Base-by-base conservation (phyloP, 768 basidiomycete species). In the Scleroderma citrinum region DNA sequence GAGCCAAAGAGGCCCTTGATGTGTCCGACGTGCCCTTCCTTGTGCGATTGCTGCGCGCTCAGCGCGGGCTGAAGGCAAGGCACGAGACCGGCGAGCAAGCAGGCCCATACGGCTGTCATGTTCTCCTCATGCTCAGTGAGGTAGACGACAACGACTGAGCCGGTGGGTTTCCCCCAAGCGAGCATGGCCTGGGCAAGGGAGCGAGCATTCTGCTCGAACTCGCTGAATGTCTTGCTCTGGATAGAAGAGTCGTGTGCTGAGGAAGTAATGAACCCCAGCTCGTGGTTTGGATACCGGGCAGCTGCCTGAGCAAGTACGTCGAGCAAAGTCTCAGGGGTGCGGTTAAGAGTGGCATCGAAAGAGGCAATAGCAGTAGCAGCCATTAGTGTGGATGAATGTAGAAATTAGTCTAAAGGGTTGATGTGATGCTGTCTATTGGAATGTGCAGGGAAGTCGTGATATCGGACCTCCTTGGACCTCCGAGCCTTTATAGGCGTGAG, bases 111-210 rank as follows among this genome's bases (percentile, higher is more conserved):
- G 3, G 64, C 65, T 2, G 52, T 54, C 64, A 67, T 66, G 36
- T 67, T 66, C 36, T 66, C 66, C 43, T 66, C 64, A 23, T 66
- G 64, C 38, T 66, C 66, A 0, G 64, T 66, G 19, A 66, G 51
- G 43, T 66, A 66, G 0, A 66, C 51, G 17, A 53, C 50, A 14
- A 53, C 38, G 20, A 53, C 24, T 17, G 52, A 53, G 8, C 52
- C 52, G 3, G 44, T n/a, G 31, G 52, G 52, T 21, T 53, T 53
- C 2, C 38, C 41, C 52, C 52, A 53, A 17, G 37, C 39, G 3
- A 35, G 37, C 50, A 53, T 51, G 17, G 50, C 52, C 14, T 44
- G 52, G 8, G 49, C 52, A 13, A 53, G 44, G 31, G 37, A 52
- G 29, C 49, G 52, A 31, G 39, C 52, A 51, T 36, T 16, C 19